phyloP scores from a whole-genome alignment of 768 basidiomycete genomes.

The Phylloporus sp. region DNA sequence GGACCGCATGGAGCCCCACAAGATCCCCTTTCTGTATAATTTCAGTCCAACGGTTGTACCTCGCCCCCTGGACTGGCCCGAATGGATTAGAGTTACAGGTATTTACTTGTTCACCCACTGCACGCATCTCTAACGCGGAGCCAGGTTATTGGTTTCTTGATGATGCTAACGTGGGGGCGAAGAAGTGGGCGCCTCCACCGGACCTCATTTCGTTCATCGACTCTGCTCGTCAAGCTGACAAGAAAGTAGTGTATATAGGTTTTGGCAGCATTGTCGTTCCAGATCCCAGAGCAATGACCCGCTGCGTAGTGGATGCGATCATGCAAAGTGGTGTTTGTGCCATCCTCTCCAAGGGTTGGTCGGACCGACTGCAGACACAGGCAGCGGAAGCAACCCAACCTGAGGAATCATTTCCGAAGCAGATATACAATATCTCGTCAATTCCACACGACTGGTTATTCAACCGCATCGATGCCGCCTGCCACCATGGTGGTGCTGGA shows the following conservation, averaged over 20 bases:
- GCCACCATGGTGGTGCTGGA: conserved; percentile 96
- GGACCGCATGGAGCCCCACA: conserved; percentile 96
- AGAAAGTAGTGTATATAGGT: conserved; percentile 96
- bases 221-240: conserved; percentile 62
- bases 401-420: conserved; percentile 66
- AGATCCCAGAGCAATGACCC: conserved; percentile 90
- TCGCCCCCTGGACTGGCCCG: conserved; percentile 95
- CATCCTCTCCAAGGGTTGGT: conserved; percentile 98
- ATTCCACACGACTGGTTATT: conserved; percentile 98
- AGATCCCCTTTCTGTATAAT: conserved; percentile 97
- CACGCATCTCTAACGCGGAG: conserved; percentile 4
- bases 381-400: conserved; percentile 51
- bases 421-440: conserved; percentile 81
- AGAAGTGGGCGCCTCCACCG: conserved; percentile 85
- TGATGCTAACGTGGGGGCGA: conserved; percentile 81
- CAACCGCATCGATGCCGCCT: conserved; percentile 88
- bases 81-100: conserved; percentile 96
- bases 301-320: conserved; percentile 85
- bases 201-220: conserved; percentile 82
- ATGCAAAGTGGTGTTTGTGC: conserved; percentile 82
- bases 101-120: conserved; percentile 10
- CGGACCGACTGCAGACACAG: conserved; percentile 77
- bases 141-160: conserved; percentile 96
- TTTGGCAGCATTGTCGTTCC: conserved; percentile 97
- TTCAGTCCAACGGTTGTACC: conserved; percentile 90